Evolutionary conservation across 176 grass and related monocot genomes (phyloP), one percentile per base, ranked within the genome.

Genomic region (Lolium rigidum): DNA sequence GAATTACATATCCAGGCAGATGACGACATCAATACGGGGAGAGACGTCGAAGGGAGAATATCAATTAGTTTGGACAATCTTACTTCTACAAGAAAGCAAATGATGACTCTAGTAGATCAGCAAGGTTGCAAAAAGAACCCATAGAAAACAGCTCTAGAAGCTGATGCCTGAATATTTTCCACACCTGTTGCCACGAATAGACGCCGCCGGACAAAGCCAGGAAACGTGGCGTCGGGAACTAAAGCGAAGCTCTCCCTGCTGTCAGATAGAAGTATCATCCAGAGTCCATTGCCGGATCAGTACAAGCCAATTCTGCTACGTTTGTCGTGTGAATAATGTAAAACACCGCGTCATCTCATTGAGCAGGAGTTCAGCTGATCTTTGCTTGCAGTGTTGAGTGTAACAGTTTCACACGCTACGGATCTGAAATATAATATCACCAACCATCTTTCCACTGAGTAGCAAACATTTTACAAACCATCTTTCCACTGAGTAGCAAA

Each of bases 71-170:
- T 81, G 41, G 15, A 26, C 14, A 61, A 63, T 51, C 41, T 47
- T 76, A 50, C 31, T 35, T 3, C 31, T 35, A 35, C 87, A 85
- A 67, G 60, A 89, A 77, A 86, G 88, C 57, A 85, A 14, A 58
- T 66, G 46, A n/a, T 41, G 26, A 13, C 28, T 16, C 77, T 31
- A 15, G 2, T 0, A 31, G 17, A 59, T 49, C 67, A 67, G 8
- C 39, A 57, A 41, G 14, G 22, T 6, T 20, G 2, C 38, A 37
- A 37, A 79, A n/a, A 22, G 20, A 2, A 0, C 15, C 2, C 6
- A 44, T 43, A 47, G 10, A 54, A 78, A 21, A 58, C 18, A 17
- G 57, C 16, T 79, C 56, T 13, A 24, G 17, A 57, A 9, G 37
- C 67, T n/a, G 67, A 20, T 43, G 2, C 44, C 62, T 46, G 4